phyloP scores from a whole-genome alignment of 192 early-diverging fungal genomes.

The Coemansia javaensis region DNA sequence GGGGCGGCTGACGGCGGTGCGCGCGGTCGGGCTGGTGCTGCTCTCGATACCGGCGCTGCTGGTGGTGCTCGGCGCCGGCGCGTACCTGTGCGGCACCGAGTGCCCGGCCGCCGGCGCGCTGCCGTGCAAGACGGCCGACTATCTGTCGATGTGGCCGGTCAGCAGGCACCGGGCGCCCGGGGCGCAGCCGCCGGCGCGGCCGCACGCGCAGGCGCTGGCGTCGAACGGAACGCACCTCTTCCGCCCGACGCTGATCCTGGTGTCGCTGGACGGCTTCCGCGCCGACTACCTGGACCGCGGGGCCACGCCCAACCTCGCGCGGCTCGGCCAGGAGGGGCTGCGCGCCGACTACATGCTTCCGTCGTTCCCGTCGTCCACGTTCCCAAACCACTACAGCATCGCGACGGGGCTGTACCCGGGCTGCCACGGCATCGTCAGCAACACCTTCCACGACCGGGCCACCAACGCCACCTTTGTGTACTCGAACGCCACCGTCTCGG shows the following conservation, averaged over 20 bases:
- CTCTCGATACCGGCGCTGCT: constrained; percentile 18
- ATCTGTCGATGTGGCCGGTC: constrained; percentile 17
- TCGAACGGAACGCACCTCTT: constrained; percentile 67
- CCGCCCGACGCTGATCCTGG: constrained; percentile 66
- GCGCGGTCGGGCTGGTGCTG: constrained; percentile 14
- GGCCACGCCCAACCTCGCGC: constrained; percentile 58
- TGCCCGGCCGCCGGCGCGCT: constrained; percentile 2
- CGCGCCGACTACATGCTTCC: constrained; percentile 50
- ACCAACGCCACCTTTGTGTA: constrained; percentile 75
- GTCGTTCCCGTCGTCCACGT: constrained; percentile 65
- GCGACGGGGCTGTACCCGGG: constrained; percentile 92
- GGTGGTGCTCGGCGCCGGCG: constrained; percentile 11
- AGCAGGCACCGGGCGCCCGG: constrained; percentile 9
- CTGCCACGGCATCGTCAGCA: constrained; percentile 85
- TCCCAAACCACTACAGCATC: constrained; percentile 90
- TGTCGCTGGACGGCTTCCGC: constrained; percentile 86
- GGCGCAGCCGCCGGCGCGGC: not conserved
- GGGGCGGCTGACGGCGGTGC: constrained; percentile 9
- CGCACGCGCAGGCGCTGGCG: constrained; percentile 4
- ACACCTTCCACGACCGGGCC: constrained; percentile 72
- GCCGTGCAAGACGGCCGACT: constrained; percentile 7
- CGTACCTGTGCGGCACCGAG: constrained; percentile 18
- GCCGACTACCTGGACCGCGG: constrained; percentile 75
- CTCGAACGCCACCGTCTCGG: constrained; percentile 57
- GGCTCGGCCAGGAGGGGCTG: constrained; percentile 29